Evolutionary conservation across 2,329 filamentous ascomycete species (phyloP).

Genomic region (Xylariaceae sp.): DNA sequence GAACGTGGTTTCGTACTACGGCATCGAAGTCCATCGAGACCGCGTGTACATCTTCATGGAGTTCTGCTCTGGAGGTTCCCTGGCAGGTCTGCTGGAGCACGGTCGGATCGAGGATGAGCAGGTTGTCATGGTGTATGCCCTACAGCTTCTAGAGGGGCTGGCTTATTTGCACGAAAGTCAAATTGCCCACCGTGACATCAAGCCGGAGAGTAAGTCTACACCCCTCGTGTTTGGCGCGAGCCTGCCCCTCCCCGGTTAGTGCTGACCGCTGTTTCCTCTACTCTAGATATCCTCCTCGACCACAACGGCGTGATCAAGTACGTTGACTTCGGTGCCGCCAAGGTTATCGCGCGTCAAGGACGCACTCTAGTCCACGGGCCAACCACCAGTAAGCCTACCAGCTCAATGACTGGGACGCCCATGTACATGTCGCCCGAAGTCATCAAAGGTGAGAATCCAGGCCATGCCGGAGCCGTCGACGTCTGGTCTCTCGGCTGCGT

Average conservation of each 20-base stretch:
- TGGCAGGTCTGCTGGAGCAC: slow-evolving; percentile 85
- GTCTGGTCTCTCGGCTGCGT: slow-evolving; percentile 97
- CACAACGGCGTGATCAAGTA: slow-evolving; percentile 99
- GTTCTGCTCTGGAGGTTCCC: slow-evolving; percentile 91
- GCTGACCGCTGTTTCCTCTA: slow-evolving; percentile 20
- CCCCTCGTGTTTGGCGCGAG: not conserved
- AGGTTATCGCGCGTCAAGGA: slow-evolving; percentile 90
- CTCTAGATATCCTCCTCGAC: slow-evolving; percentile 81
- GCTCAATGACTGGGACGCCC: slow-evolving; percentile 93
- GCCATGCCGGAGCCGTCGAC: slow-evolving; percentile 81
- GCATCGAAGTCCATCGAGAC: slow-evolving; percentile 95
- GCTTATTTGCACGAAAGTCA: slow-evolving; percentile 87
- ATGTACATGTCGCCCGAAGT: slow-evolving; percentile 99
- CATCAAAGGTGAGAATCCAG: slow-evolving; percentile 80
- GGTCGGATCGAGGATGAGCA: slow-evolving; percentile 97
- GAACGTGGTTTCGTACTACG: slow-evolving; percentile 95
- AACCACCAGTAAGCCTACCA: slow-evolving; percentile 61
- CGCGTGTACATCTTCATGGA: slow-evolving; percentile 99
- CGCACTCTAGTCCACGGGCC: slow-evolving; percentile 71
- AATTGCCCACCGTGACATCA: slow-evolving; percentile 95
- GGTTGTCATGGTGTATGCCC: slow-evolving; percentile 91
- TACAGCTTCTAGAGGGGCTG: slow-evolving; percentile 90
- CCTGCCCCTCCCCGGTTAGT: slow-evolving; percentile 7
- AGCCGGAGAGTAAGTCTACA: slow-evolving; percentile 83
- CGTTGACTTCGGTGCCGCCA: slow-evolving; percentile 96